These are phyloP conservation scores for Spathaspora hagerdaliae DNA, from an alignment of 805 yeast genomes.

Conservation along the genomic window DNA sequence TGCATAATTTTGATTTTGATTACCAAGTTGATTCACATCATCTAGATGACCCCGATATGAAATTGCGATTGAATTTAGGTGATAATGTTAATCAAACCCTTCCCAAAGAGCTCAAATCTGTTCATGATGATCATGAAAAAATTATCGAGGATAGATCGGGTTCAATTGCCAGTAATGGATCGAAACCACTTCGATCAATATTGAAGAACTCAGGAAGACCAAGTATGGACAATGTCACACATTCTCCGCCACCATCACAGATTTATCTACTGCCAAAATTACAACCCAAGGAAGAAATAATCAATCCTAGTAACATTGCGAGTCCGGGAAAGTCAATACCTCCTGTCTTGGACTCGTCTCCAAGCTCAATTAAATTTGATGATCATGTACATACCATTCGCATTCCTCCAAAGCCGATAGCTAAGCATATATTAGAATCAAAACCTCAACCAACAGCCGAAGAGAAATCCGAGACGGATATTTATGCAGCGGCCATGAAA, in stretches of 20 bases:
- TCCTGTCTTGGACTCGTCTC: slow-evolving; percentile 14
- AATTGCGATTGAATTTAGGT: slow-evolving; percentile 1
- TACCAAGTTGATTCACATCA: slow-evolving; percentile 28
- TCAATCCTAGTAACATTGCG: background rate
- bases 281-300: no score
- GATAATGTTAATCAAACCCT: background rate
- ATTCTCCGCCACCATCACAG: background rate
- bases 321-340: background rate
- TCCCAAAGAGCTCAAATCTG: slow-evolving; percentile 1
- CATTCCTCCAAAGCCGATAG: slow-evolving; percentile 7
- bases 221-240: background rate
- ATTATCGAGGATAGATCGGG: background rate
- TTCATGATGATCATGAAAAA: background rate
- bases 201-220: slow-evolving; percentile 22
- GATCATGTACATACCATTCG: slow-evolving; percentile 38
- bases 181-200: slow-evolving; percentile 30
- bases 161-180: background rate
- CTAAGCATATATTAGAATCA: slow-evolving; percentile 1
- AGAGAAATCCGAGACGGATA: slow-evolving; percentile 40
- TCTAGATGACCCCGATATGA: slow-evolving; percentile 1
- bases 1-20: slow-evolving; percentile 40
- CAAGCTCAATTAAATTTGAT: slow-evolving; percentile 33
- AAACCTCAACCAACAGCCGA: background rate
- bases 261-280: background rate
- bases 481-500: slow-evolving; percentile 52